These are phyloP conservation scores for Cutaneotrichosporon sp. DNA, from an alignment of 1,284 basidiomycete genomes.

Conservation along the genomic window DNA sequence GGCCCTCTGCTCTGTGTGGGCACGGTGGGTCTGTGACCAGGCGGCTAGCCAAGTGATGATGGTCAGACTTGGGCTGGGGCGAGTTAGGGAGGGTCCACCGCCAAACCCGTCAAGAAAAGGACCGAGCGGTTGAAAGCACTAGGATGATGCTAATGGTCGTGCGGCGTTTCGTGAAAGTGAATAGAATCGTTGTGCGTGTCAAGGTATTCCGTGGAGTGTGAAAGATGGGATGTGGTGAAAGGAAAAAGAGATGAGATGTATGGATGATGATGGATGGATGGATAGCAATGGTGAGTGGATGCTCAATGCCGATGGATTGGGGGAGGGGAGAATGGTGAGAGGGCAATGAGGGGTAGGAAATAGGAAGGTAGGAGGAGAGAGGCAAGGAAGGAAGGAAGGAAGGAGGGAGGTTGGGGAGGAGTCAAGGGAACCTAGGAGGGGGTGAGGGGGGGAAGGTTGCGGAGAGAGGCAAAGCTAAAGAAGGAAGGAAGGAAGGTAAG, in stretches of 20 bases:
- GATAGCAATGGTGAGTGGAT: not conserved
- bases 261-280: not conserved
- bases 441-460: not conserved
- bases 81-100: not conserved
- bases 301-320: not conserved
- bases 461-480: not conserved
- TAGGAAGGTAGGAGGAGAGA: too few species aligned
- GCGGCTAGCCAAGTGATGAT: not conserved
- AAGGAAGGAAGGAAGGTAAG: not conserved
- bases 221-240: not conserved
- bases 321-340: not conserved
- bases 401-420: not conserved
- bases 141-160: not conserved
- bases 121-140: not conserved
- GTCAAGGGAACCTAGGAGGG: too few species aligned
- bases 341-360: not conserved
- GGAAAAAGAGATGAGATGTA: not conserved
- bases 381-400: not conserved
- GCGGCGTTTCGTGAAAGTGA: not conserved
- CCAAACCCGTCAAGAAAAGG: constrained; percentile 9
- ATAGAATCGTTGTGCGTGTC: not conserved
- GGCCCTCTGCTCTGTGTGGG: not conserved
- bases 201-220: not conserved
- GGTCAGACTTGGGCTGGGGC: not conserved
- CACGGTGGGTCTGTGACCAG: constrained; percentile 4